Evolutionary conservation across 2,329 filamentous ascomycete species (phyloP), one percentile per base, ranked within the genome.

Genomic region (Aspergillus sp.): DNA sequence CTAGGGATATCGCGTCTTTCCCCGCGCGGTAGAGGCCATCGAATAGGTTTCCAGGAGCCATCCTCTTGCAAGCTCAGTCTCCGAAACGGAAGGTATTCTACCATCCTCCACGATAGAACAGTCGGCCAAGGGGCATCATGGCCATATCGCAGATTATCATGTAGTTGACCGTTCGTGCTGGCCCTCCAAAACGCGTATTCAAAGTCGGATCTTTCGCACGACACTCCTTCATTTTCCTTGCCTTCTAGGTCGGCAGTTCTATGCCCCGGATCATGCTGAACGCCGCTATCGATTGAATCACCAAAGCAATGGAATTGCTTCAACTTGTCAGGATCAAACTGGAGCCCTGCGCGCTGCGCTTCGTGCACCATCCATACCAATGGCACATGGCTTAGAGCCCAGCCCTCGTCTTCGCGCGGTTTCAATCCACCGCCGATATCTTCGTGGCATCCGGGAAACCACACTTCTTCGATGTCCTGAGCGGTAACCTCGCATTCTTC

Each of bases 371-470:
- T 83, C 71, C 79, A 82, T 0, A 76, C 70, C 79, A 66, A 42
- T 0, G 79, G 76, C 1, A 77, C 66, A 45, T 82, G 77, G 40
- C 75, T 80, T 29, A 80, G 63, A 10, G 75, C 67, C 30, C 56
- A 56, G 13, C 55, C 50, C 48, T 81, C 80, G 12, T 66, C 65
- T 1, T 29, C 24, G 12, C 40, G 53, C 0, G 72, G 55, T 24
- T 72, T 69, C 80, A 80, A 85, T 1, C 82, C 82, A 5, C 82
- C 82, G 1, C 82, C 82, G 16, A 86, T 72, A 41, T 86, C 82
- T 1, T 72, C 81, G 39, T 89, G 83, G 4, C 76, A 75, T 3
- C 82, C 82, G 0, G 81, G 66, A 46, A 88, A 89, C 57, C 58
- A 60, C 7, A 86, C 72, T 47, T 88, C 82, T 36, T 81, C 71